phyloP scores from a whole-genome alignment of 495 filamentous ascomycete species.

The Evansstolkia leycettana region DNA sequence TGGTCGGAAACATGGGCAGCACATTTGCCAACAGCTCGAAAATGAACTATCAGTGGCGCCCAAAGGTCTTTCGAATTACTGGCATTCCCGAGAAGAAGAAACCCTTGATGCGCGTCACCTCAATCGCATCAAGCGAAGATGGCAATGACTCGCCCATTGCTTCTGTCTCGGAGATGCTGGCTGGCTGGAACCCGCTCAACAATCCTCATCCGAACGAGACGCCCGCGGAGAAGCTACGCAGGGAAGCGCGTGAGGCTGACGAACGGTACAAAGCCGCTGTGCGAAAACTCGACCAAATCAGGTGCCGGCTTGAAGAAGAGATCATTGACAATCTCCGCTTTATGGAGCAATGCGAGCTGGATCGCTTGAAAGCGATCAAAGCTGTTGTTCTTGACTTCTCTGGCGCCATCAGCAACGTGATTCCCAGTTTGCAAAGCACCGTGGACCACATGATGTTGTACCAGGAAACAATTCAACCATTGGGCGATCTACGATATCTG shows the following conservation, averaged over 20 bases:
- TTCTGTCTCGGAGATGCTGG: constrained; percentile 74
- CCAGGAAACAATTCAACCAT: constrained; percentile 92
- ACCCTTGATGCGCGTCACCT: constrained; percentile 55
- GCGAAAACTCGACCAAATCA: constrained; percentile 72
- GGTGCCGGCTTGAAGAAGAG: constrained; percentile 88
- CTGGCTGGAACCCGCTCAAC: constrained; percentile 83
- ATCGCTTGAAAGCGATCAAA: constrained; percentile 94
- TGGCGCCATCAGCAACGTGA: constrained; percentile 94
- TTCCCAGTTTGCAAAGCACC: constrained; percentile 85
- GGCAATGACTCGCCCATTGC: constrained; percentile 60
- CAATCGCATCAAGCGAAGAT: constrained; percentile 44
- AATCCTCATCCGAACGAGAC: constrained; percentile 88
- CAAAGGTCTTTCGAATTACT: constrained; percentile 77
- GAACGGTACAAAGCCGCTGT: constrained; percentile 84
- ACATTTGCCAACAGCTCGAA: constrained; percentile 94
- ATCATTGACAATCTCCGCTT: constrained; percentile 87
- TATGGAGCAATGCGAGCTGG: constrained; percentile 95
- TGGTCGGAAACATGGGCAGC: constrained; percentile 89
- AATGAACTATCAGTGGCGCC: constrained; percentile 94
- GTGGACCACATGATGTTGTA: constrained; percentile 98
- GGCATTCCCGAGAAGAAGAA: constrained; percentile 83
- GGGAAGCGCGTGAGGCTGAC: constrained; percentile 84
- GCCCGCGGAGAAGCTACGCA: constrained; percentile 67
- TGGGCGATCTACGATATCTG: constrained; percentile 84
- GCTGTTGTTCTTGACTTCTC: constrained; percentile 96